Percentiles rank a stretch among this genome's conserved stretches.
Evolutionary conservation across 805 yeast genomes (phyloP).

Genomic region (Cyberlindnera veronae): DNA sequence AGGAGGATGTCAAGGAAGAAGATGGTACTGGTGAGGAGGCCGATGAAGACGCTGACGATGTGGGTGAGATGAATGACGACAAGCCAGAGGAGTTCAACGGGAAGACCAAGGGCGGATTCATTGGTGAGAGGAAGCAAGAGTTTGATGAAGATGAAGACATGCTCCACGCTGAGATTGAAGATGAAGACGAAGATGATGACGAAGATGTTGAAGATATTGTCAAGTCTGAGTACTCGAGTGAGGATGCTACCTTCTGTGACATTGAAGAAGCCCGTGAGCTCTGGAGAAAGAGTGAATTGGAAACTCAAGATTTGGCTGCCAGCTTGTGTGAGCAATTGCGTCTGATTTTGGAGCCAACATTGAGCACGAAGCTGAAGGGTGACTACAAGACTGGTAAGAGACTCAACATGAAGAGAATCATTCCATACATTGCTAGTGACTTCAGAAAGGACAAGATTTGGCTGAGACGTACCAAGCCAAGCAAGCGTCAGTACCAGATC

Average conservation of each 20-base stretch:
- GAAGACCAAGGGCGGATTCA: constrained; percentile 46
- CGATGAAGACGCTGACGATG: constrained; percentile 26
- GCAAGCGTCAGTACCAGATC: constrained; percentile 94
- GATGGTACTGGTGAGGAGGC: constrained; percentile 29
- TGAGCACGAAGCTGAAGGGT: constrained; percentile 92
- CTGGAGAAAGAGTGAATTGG: constrained; percentile 80
- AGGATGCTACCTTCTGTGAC: constrained; percentile 39
- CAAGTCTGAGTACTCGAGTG: constrained; percentile 25
- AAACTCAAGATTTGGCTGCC: constrained; percentile 86
- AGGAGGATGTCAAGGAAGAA: constrained; percentile 31
- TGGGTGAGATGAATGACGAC: constrained; percentile 29
- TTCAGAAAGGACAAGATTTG: constrained; percentile 97
- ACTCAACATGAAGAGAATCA: constrained; percentile 94
- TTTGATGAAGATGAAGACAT: constrained; percentile 33
- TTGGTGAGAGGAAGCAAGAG: constrained; percentile 42
- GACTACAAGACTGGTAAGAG: constrained; percentile 97
- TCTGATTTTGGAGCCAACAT: constrained; percentile 89
- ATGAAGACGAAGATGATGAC: constrained; percentile 19
- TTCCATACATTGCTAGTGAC: constrained; percentile 96
- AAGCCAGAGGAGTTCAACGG: constrained; percentile 46
- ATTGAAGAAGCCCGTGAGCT: constrained; percentile 67
- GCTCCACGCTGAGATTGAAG: constrained; percentile 28
- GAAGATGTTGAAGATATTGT: constrained; percentile 24
- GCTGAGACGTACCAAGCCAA: constrained; percentile 96
- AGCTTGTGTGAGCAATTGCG: constrained; percentile 90